These are phyloP conservation scores for Botrytis pseudocinerea DNA, from an alignment of 2,329 filamentous ascomycete genomes.

Conservation along the genomic window DNA sequence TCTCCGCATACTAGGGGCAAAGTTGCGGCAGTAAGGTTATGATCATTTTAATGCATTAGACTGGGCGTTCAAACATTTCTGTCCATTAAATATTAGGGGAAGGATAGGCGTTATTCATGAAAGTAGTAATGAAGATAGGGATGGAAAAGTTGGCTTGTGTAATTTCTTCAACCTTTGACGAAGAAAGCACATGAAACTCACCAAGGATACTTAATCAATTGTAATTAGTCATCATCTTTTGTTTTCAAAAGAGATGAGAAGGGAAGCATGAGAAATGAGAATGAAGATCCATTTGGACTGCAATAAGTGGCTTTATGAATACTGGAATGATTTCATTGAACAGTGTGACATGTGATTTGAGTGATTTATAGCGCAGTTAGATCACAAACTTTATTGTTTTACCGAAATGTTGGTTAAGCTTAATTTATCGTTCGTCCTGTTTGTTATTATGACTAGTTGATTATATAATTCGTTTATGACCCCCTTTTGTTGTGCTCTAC, in stretches of 20 bases:
- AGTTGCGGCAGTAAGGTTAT: constrained; percentile 17
- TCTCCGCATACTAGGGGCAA: constrained; percentile 17
- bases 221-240: constrained; percentile 13
- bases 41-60: constrained; percentile 21
- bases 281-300: not conserved
- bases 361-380: not conserved
- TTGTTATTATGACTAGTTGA: not conserved
- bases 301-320: not conserved
- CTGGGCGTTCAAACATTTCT: constrained; percentile 18
- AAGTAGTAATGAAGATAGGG: constrained; percentile 7
- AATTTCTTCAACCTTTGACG: not conserved
- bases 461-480: not conserved
- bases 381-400: not conserved
- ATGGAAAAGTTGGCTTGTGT: not conserved
- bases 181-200: not conserved
- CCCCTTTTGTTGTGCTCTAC: not conserved
- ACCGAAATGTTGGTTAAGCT: not conserved
- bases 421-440: not conserved
- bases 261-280: constrained; percentile 8
- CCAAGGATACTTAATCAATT: constrained; percentile 12
- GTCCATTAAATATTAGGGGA: constrained; percentile 18
- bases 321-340: not conserved
- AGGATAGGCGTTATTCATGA: constrained; percentile 10
- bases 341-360: not conserved
- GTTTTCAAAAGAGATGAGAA: not conserved